phyloP scores from a whole-genome alignment of 345 rosid genomes.

The Dipteronia sinensis region DNA sequence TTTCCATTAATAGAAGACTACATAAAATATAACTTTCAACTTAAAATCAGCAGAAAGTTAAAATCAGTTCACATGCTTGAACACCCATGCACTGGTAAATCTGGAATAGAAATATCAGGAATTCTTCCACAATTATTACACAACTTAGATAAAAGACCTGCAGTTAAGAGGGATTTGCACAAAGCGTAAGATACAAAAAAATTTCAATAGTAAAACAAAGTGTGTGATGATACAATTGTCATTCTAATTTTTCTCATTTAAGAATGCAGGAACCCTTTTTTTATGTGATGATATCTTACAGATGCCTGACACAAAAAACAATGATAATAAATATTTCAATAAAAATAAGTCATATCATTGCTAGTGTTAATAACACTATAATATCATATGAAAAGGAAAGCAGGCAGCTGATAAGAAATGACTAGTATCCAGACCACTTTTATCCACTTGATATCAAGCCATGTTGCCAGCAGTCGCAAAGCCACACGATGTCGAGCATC shows the following conservation, averaged over 20 bases:
- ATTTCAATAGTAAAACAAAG: background rate
- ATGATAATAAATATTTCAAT: background rate
- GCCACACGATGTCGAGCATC: constrained; percentile 96
- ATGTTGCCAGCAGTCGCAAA: constrained; percentile 74
- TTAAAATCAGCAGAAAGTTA: background rate
- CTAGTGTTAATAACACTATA: background rate
- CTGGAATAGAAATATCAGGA: background rate
- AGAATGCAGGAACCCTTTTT: background rate
- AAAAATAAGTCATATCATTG: background rate
- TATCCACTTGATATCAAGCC: constrained; percentile 85
- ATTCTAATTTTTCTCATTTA: background rate
- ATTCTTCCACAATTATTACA: background rate
- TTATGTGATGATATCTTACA: constrained; percentile 5
- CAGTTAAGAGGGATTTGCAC: background rate
- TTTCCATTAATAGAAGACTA: constrained; percentile 12
- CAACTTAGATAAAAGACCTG: constrained; percentile 12
- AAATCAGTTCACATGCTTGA: background rate
- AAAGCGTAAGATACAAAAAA: background rate
- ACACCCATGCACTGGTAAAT: background rate
- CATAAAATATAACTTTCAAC: background rate
- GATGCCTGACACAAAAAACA: background rate
- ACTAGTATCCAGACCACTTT: constrained; percentile 65
- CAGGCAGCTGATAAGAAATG: background rate
- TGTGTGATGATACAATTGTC: constrained; percentile 2
- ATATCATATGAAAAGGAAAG: background rate